phyloP scores from a whole-genome alignment of 192 early-diverging fungal species.

The Coemansia sp. region DNA sequence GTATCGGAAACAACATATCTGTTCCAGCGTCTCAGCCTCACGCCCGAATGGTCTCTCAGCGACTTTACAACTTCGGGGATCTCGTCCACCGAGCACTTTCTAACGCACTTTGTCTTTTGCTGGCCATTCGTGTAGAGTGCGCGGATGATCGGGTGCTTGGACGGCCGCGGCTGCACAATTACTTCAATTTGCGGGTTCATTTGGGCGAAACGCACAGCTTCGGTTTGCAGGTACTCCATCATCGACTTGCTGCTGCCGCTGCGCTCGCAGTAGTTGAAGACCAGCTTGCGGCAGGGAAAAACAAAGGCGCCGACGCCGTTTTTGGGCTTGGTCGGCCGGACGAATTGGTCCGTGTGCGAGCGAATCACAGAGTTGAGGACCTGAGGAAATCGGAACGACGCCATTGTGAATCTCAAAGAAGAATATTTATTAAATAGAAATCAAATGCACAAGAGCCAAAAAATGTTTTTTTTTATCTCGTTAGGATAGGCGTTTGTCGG shows the following conservation, averaged over 20 bases:
- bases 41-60: conserved; percentile 65
- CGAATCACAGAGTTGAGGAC: conserved; percentile 40
- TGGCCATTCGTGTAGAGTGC: conserved; percentile 64
- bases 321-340: conserved; percentile 37
- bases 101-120: conserved; percentile 59
- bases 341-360: conserved; percentile 27
- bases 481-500: no score
- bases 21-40: conserved; percentile 59
- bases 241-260: conserved; percentile 74
- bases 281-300: conserved; percentile 72
- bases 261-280: conserved; percentile 83
- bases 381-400: conserved; percentile 36
- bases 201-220: conserved; percentile 58
- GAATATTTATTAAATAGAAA: no score
- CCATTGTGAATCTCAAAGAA: no score
- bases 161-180: conserved; percentile 69
- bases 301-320: conserved; percentile 77
- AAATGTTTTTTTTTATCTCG: no score
- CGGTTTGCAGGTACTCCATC: conserved; percentile 71
- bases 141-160: conserved; percentile 69
- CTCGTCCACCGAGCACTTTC: conserved; percentile 59
- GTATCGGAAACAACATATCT: conserved; percentile 75
- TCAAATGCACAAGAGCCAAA: no score
- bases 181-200: conserved; percentile 79
- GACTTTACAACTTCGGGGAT: conserved; percentile 62